Evolutionary conservation across 257 asterid species (phyloP).

Genomic region (Misopates orontium): DNA sequence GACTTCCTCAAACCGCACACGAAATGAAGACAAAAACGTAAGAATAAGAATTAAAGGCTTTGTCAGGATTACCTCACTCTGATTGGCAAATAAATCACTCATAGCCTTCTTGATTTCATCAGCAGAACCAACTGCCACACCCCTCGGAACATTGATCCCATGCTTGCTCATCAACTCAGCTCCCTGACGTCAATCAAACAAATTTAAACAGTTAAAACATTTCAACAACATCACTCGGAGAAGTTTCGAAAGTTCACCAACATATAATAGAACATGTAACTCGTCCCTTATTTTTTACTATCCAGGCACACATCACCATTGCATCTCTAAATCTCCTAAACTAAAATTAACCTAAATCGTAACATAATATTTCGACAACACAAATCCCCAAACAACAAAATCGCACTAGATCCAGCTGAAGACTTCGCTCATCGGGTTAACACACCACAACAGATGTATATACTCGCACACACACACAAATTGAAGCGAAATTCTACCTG

Average conservation of each 20-base stretch:
- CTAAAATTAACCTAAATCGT: conserved; percentile 9
- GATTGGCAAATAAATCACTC: conserved; percentile 55
- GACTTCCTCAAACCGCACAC: conserved; percentile 5
- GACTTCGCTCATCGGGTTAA: no score
- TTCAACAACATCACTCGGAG: not conserved
- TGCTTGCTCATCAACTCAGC: conserved; percentile 87
- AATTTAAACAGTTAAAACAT: conserved; percentile 1
- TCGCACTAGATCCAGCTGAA: conserved; percentile 27
- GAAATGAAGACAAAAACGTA: not conserved
- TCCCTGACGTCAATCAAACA: conserved; percentile 71
- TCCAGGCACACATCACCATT: conserved; percentile 16
- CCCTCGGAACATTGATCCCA: conserved; percentile 89
- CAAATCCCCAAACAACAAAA: not conserved
- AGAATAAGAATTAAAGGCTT: not conserved
- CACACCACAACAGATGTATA: no score
- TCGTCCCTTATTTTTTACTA: not conserved
- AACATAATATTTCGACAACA: not conserved
- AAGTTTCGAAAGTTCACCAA: conserved; percentile 15
- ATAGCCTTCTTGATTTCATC: conserved; percentile 65
- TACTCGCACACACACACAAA: no score
- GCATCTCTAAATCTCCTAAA: not conserved
- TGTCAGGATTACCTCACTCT: conserved; percentile 57
- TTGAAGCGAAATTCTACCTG: conserved; percentile 50
- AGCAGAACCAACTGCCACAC: conserved; percentile 70
- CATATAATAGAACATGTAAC: not conserved